Conservation (phyloP, 495 filamentous ascomycete genomes). For the Pseudomonodictys pantanalensis region DNA sequence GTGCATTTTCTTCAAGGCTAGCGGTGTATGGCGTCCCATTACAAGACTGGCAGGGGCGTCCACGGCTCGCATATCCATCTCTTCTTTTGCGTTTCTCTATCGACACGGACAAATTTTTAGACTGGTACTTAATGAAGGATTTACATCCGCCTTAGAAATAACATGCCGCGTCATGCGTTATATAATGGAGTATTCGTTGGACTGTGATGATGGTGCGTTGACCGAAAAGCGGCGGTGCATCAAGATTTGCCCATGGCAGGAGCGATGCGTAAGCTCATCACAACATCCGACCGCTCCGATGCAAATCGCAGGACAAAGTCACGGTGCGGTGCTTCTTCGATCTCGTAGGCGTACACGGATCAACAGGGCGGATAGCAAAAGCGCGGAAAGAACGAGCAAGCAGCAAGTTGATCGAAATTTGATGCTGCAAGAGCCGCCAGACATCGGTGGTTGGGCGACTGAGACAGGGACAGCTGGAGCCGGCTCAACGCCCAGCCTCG, state of each 20-base stretch:
- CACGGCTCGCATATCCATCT: constrained; percentile 21
- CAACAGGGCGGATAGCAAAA: no score
- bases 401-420: no score
- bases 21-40: constrained; percentile 25
- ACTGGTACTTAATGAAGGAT: constrained; percentile 37
- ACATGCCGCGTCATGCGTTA: not conserved
- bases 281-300: not conserved
- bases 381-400: no score
- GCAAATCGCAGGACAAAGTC: not conserved
- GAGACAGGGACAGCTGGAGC: not conserved
- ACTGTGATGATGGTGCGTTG: no score
- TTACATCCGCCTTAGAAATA: constrained; percentile 25
- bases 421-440: not conserved
- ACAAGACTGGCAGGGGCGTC: constrained; percentile 31
- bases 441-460: not conserved
- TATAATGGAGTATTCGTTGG: no score
- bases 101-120: constrained; percentile 22
- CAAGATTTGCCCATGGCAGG: not conserved
- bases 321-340: no score
- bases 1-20: constrained; percentile 5
- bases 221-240: not conserved
- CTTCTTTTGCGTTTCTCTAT: constrained; percentile 12
- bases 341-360: no score
- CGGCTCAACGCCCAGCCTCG: constrained; percentile 7
- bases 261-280: not conserved